These are phyloP conservation scores for Discostella stelligeroides DNA, from an alignment of 108 stramenopile species.

Conservation along the genomic window DNA sequence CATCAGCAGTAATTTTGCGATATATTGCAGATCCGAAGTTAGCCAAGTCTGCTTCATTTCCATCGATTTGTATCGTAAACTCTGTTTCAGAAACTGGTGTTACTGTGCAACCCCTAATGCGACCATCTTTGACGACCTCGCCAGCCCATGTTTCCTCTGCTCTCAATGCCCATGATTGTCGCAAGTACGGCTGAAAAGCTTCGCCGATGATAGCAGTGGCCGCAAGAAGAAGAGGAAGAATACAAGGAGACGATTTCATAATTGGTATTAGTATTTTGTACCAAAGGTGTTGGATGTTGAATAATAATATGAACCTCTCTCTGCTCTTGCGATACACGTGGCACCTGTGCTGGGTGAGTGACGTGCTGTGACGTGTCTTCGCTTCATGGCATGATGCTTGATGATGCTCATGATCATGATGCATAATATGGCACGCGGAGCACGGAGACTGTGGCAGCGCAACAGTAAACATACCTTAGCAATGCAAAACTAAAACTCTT, in stretches of 20 bases:
- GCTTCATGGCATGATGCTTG: too few relatives aligned
- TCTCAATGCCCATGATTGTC: constrained; percentile 9
- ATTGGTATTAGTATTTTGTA: not conserved
- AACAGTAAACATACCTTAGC: too few relatives aligned
- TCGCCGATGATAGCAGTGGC: not conserved
- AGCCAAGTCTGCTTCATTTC: constrained; percentile 77
- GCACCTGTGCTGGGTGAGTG: too few relatives aligned
- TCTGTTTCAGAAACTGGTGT: constrained; percentile 61
- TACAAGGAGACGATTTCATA: not conserved
- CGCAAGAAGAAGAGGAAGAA: not conserved
- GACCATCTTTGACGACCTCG: constrained; percentile 63
- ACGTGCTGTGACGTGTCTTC: too few relatives aligned
- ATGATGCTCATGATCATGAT: too few relatives aligned
- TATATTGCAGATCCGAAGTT: constrained; percentile 75
- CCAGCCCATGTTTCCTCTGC: constrained; percentile 60
- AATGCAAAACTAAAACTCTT: too few relatives aligned
- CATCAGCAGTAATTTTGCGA: constrained; percentile 73
- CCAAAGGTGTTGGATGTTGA: too few relatives aligned
- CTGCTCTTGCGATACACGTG: too few relatives aligned
- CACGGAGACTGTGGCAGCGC: too few relatives aligned
- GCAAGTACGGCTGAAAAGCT: constrained; percentile 4
- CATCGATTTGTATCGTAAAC: constrained; percentile 74
- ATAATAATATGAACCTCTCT: too few relatives aligned
- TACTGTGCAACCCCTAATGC: constrained; percentile 63
- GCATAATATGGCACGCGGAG: too few relatives aligned